Base-by-base conservation (phyloP, 1,284 basidiomycete species). In the Sutorius eximius region DNA sequence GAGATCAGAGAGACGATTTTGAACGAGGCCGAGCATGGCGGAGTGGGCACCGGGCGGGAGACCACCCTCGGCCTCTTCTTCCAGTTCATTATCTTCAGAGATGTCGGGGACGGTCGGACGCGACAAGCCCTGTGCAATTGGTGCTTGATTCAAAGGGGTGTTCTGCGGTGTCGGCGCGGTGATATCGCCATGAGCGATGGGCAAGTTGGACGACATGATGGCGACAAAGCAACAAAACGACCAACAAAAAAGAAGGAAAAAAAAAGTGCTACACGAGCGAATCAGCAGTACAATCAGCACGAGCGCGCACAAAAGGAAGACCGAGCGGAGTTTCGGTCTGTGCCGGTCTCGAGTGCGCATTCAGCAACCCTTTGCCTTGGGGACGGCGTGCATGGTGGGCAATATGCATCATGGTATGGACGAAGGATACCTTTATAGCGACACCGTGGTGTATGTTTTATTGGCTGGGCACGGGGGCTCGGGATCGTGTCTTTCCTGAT, bases 101-200 rank as follows among this genome's bases (percentile, higher is more conserved):
- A 89, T 87, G 64, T 85, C 82, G 51, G 87, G 86, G 49, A 87
- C 82, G 10, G 82, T 86, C 22, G 82, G 85, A 60, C 83, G 80
- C 43, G 86, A 87, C 57, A 89, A 75, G 60, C 86, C 82, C 54
- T 75, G 74, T 22, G 84, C 78, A 70, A 91, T 82, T 51, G 87
- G 86, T 20, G 83, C 83, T 53, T 85, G 82, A 59, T 77, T 82
- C 64, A 91, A 77, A 16, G 89, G 89, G 15, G 89, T 91, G 77
- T 92, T 92, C 71, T 89, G 87, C 15, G 89, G 89, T 22, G 89
- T 92, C 20, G 89, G 89, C 5, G 89, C 89, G 15, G 81, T 81
- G 12, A 77, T 72, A 64, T 79, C 78, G 52, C 68, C 63, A 38
- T 74, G 70, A 48, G 71, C 71, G 66, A 82, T 80, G 64, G 75